These are phyloP conservation scores for Vachellia pachyceras DNA, from an alignment of 306 rosid genomes.

Conservation along the genomic window DNA sequence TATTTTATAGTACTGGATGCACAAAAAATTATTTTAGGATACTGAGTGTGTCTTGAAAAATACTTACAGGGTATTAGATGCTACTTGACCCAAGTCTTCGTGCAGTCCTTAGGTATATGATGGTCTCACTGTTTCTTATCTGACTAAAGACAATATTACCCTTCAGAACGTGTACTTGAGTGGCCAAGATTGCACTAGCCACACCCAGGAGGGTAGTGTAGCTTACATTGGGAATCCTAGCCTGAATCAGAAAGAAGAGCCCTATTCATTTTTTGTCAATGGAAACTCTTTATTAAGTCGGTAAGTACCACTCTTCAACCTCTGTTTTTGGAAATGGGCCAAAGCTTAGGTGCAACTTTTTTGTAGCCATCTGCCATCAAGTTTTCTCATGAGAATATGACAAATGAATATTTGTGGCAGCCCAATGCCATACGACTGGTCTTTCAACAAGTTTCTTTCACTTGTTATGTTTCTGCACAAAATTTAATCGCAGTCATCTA, in stretches of 20 bases:
- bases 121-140: background rate
- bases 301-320: constrained; percentile 34
- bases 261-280: constrained; percentile 39
- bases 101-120: background rate
- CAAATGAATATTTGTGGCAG: background rate
- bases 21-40: too few relatives aligned
- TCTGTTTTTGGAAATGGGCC: constrained; percentile 5
- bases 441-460: background rate
- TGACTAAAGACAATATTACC: background rate
- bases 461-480: background rate
- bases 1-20: too few relatives aligned
- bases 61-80: too few relatives aligned
- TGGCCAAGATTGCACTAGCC: constrained; percentile 51
- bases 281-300: constrained; percentile 40
- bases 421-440: background rate
- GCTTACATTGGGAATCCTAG: constrained; percentile 54
- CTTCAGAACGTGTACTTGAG: constrained; percentile 65
- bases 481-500: background rate
- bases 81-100: constrained; percentile 13
- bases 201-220: constrained; percentile 35
- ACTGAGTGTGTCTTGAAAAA: too few relatives aligned
- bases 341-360: background rate
- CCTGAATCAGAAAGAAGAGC: constrained; percentile 23
- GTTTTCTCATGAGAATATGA: background rate
- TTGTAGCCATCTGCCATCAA: background rate